phyloP scores from a whole-genome alignment of 2,329 filamentous ascomycete genomes.

The Knufia fluminis region DNA sequence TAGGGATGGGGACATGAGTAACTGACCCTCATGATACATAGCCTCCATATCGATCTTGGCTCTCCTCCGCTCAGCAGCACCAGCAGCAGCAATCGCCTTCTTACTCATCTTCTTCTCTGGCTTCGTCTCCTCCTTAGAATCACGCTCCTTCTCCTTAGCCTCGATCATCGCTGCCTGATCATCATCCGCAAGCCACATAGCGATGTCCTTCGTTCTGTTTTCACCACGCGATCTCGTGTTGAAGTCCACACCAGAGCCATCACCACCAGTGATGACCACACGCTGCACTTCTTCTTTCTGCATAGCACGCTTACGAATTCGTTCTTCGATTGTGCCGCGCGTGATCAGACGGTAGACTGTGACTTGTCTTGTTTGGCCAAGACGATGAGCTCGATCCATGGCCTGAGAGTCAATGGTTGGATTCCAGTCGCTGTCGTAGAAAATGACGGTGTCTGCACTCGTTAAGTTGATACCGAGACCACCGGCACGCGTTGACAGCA shows the following conservation, averaged over 20 bases:
- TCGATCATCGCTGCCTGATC: conserved; percentile 93
- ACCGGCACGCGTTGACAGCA: conserved; percentile 90
- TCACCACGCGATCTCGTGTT: conserved; percentile 79
- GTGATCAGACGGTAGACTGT: conserved; percentile 98
- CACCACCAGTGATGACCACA: conserved; percentile 85
- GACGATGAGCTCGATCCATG: conserved; percentile 96
- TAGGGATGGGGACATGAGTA: neutral
- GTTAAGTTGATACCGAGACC: conserved; percentile 97
- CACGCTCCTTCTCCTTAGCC: conserved; percentile 77
- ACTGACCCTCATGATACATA: conserved; percentile 97
- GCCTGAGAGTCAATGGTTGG: conserved; percentile 97
- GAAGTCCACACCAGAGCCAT: conserved; percentile 81
- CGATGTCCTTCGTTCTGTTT: conserved; percentile 95
- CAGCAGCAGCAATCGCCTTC: conserved; percentile 41
- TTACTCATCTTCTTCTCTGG: conserved; percentile 46
- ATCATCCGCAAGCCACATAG: conserved; percentile 96
- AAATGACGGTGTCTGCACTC: conserved; percentile 94
- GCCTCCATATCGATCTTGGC: conserved; percentile 67
- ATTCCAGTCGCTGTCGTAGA: conserved; percentile 99
- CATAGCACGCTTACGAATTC: conserved; percentile 89
- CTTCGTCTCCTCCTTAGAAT: conserved; percentile 55
- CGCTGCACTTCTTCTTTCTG: conserved; percentile 99
- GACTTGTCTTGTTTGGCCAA: conserved; percentile 90
- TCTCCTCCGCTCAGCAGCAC: conserved; percentile 37
- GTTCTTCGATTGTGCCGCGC: conserved; percentile 91